phyloP scores from a whole-genome alignment of 768 basidiomycete genomes.

The Agaricus blazei region DNA sequence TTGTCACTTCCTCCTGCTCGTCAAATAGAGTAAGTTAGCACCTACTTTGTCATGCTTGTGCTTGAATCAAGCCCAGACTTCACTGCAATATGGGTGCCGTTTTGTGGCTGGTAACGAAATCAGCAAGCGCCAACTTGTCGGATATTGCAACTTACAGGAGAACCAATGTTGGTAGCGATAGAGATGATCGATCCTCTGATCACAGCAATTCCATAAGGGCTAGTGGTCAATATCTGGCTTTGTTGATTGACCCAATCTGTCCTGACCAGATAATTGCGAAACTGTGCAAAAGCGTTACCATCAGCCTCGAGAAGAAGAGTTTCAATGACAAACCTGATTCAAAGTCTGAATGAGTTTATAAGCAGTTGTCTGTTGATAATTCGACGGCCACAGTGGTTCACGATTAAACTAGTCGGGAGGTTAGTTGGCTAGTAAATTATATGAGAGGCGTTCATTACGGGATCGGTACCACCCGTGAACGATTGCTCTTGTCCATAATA shows the following conservation, averaged over 20 bases:
- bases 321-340: constrained; percentile 41
- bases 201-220: constrained; percentile 51
- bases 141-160: constrained; percentile 41
- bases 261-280: constrained; percentile 61
- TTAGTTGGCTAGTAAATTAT: constrained; percentile 2
- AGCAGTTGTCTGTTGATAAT: constrained; percentile 51
- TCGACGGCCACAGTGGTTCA: constrained; percentile 70
- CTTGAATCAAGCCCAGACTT: constrained; percentile 46
- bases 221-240: constrained; percentile 46
- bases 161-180: constrained; percentile 68
- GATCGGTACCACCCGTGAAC: constrained; percentile 59
- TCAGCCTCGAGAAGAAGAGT: background rate
- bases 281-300: constrained; percentile 23
- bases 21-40: constrained; percentile 1
- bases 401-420: constrained; percentile 51
- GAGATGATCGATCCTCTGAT: constrained; percentile 60
- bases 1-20: background rate
- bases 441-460: constrained; percentile 30
- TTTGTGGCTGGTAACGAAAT: constrained; percentile 40
- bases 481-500: constrained; percentile 82
- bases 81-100: constrained; percentile 50
- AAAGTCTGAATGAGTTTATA: constrained; percentile 57
- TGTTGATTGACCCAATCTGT: constrained; percentile 52
- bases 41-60: constrained; percentile 55
- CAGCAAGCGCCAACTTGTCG: background rate